A percentile compares a stretch with the other conserved stretches of the same genome.
phyloP scores from a whole-genome alignment of 2,329 filamentous ascomycete genomes.

The Fusarium sp. region DNA sequence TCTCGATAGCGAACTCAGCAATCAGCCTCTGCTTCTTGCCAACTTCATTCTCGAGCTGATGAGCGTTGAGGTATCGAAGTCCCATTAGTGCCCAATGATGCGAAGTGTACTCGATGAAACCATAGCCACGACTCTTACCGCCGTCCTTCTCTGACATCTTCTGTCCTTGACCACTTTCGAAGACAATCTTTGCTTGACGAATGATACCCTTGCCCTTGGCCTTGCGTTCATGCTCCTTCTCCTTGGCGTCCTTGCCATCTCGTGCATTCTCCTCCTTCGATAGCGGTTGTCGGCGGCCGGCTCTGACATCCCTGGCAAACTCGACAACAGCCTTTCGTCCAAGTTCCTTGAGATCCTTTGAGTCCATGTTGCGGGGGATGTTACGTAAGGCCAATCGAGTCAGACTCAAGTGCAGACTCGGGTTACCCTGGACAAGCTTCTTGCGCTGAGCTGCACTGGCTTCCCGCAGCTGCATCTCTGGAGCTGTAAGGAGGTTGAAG shows the following conservation, averaged over 20 bases:
- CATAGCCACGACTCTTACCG: constrained; percentile 91
- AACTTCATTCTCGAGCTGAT: constrained; percentile 67
- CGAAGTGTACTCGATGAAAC: constrained; percentile 96
- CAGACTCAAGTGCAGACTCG: constrained; percentile 87
- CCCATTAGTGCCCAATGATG: constrained; percentile 97
- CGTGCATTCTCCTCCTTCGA: constrained; percentile 91
- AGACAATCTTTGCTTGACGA: constrained; percentile 93
- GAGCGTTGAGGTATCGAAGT: constrained; percentile 91
- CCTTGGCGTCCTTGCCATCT: constrained; percentile 82
- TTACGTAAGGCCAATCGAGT: constrained; percentile 94
- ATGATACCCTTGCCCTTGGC: constrained; percentile 88
- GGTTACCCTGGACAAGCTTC: constrained; percentile 91
- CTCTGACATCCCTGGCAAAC: constrained; percentile 91
- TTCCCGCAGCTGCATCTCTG: constrained; percentile 89
- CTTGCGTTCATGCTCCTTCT: constrained; percentile 84
- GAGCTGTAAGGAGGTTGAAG: constrained; percentile 79
- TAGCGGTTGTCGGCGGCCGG: constrained; percentile 78
- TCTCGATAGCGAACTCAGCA: constrained; percentile 98
- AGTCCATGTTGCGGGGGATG: constrained; percentile 83
- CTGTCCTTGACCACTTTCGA: constrained; percentile 86
- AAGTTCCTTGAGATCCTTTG: constrained; percentile 91
- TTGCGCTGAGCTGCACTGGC: constrained; percentile 89
- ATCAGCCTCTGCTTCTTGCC: constrained; percentile 92
- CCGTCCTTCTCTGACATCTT: constrained; percentile 84
- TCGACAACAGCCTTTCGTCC: constrained; percentile 93